Conservation (phyloP, 768 basidiomycete species). For the Lactarius evosmus region DNA sequence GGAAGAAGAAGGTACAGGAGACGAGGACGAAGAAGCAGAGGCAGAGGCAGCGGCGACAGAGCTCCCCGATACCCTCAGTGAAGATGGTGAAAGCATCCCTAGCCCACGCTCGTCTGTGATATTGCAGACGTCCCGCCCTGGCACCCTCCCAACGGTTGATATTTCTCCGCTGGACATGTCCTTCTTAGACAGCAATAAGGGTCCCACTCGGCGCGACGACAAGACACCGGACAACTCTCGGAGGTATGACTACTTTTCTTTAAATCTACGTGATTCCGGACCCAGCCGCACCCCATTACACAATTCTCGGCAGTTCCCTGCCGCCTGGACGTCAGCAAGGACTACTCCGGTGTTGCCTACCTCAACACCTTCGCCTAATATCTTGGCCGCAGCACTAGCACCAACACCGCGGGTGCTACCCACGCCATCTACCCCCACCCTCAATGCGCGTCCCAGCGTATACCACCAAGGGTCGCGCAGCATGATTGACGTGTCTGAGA, state of each 20-base stretch:
- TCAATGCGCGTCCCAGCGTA: conserved; percentile 8
- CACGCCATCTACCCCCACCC: conserved; percentile 29
- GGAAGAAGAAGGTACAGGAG: conserved; percentile 36
- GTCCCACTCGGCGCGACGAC: conserved; percentile 18
- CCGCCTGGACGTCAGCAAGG: conserved; percentile 8
- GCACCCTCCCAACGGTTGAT: conserved; percentile 10
- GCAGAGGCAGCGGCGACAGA: conserved; percentile 17
- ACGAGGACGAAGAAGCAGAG: conserved; percentile 21
- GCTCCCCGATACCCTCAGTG: conserved; percentile 22
- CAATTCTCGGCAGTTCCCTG: neutral
- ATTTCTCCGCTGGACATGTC: conserved; percentile 27
- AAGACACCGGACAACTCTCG: conserved; percentile 16
- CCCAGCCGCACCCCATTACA: neutral
- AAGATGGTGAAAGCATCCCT: conserved; percentile 22
- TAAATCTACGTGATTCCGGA: conserved; percentile 21
- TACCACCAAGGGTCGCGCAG: conserved; percentile 27
- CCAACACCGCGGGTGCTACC: conserved; percentile 28
- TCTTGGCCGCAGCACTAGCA: neutral
- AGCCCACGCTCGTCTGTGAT: neutral
- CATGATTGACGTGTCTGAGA: conserved; percentile 25
- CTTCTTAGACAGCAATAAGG: conserved; percentile 20
- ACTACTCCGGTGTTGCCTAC: conserved; percentile 20
- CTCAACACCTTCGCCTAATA: conserved; percentile 2
- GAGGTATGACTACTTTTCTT: conserved; percentile 34
- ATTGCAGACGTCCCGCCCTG: neutral